These are phyloP conservation scores for Ganoderma sp. DNA, from an alignment of 1,284 basidiomycete species.

Conservation along the genomic window DNA sequence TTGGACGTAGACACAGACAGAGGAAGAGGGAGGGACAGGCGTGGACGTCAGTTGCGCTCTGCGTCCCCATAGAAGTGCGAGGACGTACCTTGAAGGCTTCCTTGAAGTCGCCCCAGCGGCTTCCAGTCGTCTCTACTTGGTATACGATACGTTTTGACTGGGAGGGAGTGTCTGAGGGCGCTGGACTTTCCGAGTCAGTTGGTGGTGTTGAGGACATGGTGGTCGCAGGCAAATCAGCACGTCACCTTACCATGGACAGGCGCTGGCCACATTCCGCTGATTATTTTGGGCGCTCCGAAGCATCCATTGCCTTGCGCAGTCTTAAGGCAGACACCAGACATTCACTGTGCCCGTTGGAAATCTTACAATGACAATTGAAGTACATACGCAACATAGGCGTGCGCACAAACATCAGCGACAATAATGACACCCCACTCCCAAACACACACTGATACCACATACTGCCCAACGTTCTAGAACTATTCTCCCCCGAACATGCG, in stretches of 20 bases:
- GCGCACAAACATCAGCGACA: too few species aligned
- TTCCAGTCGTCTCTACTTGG: constrained; percentile 52
- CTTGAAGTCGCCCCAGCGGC: constrained; percentile 49
- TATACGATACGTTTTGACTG: constrained; percentile 42
- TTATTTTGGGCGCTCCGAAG: background rate
- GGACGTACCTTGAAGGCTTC: constrained; percentile 51
- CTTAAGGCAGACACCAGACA: too few species aligned
- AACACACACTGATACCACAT: too few species aligned
- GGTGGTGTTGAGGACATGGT: constrained; percentile 13
- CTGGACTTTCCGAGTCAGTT: background rate
- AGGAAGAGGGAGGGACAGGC: background rate
- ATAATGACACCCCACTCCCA: too few species aligned
- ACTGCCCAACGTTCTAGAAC: too few species aligned
- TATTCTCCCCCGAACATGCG: background rate
- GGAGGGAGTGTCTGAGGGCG: constrained; percentile 15
- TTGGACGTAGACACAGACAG: constrained; percentile 35
- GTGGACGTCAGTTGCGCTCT: constrained; percentile 23
- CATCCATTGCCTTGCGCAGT: background rate
- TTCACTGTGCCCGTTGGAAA: too few species aligned
- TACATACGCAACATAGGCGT: too few species aligned
- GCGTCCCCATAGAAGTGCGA: constrained; percentile 24
- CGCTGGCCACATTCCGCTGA: too few species aligned
- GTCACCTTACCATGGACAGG: background rate
- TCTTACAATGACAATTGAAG: too few species aligned
- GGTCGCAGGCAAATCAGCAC: background rate